Evolutionary conservation across 495 filamentous ascomycete genomes (phyloP), one percentile per base, ranked within the genome.

Genomic region (Daldinia loculata): DNA sequence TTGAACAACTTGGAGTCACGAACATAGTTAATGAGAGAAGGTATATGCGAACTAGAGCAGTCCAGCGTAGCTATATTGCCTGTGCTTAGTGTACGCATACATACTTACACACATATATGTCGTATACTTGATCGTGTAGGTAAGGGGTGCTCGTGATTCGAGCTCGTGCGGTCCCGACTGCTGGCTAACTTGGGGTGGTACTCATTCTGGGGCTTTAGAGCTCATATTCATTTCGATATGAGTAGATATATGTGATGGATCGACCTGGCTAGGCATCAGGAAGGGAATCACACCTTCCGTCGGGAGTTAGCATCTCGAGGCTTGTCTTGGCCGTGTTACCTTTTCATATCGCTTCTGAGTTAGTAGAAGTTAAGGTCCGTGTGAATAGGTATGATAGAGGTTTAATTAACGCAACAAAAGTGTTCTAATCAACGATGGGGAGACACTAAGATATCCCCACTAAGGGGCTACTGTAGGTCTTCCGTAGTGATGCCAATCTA

Each of bases 211-310:
- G 5, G 12, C 15, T 67, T 38, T 55, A 48, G 4, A 68, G 30
- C 17, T 60, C 59, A 29, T 53, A 38, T 50, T 61, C 38, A 8
- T 30, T 38, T 60, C 22, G 19, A 67, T 63, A 48, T 58, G 45
- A 51, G 39, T 34, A 38, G 15, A 26, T 17, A 29, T 15, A 32
- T 32, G 1, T 4, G 6, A 58, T 41, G 14, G 7, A 59, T 36
- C 7, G 29, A 32, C 55, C 43, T 19, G 24, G 8, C 30, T 32
- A 39, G 34, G 26, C 9, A 11, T 65, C 14, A 24, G 38, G 17
- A 53, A 57, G 15, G 7, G 15, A 66, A 69, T 73, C 29, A 66
- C 66, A 73, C 70, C 70, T 73, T 73, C 66, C 66, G 26, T 59
- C 70, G 55, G 45, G 52, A 66, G 70, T 63, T 66, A 73, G 61